Percentiles rank a stretch among this genome's conserved stretches.
Evolutionary conservation across 2,329 filamentous ascomycete species (phyloP).

Genomic region (Metarhizium brunneum): DNA sequence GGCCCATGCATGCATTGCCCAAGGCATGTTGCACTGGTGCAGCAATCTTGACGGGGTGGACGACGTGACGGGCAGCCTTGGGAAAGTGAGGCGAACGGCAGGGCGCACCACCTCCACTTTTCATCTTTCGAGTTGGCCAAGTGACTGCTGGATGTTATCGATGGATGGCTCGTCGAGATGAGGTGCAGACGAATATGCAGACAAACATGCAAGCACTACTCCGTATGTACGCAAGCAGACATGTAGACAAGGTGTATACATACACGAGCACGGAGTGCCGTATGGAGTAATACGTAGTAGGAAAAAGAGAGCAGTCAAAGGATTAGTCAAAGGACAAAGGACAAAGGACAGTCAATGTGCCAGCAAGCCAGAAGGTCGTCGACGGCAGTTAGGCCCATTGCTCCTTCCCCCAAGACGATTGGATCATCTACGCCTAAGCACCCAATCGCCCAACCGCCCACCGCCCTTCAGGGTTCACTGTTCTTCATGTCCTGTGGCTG

Average conservation of each 20-base stretch:
- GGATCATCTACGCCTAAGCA: not conserved
- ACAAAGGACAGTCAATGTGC: too few species aligned
- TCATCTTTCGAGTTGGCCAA: not conserved
- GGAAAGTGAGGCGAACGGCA: slow-evolving; percentile 4
- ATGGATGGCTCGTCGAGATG: not conserved
- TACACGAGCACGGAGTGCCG: too few species aligned
- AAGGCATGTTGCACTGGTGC: not conserved
- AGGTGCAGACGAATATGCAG: not conserved
- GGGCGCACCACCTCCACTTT: slow-evolving; percentile 1
- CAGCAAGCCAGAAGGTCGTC: too few species aligned
- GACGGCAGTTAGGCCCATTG: not conserved
- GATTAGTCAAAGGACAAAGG: too few species aligned
- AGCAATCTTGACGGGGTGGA: not conserved
- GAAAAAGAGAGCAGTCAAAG: too few species aligned
- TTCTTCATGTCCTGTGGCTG: not conserved
- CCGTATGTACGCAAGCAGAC: not conserved
- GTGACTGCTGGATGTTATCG: not conserved
- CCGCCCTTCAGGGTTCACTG: not conserved
- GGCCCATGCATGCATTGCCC: not conserved
- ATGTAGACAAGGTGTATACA: not conserved
- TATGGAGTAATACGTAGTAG: too few species aligned
- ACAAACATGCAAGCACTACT: not conserved
- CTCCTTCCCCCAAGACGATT: not conserved
- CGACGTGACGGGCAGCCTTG: not conserved
- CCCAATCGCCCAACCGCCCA: not conserved